Conservation (phyloP, 192 early-diverging fungal species). For the Haplosporangium gracile region DNA sequence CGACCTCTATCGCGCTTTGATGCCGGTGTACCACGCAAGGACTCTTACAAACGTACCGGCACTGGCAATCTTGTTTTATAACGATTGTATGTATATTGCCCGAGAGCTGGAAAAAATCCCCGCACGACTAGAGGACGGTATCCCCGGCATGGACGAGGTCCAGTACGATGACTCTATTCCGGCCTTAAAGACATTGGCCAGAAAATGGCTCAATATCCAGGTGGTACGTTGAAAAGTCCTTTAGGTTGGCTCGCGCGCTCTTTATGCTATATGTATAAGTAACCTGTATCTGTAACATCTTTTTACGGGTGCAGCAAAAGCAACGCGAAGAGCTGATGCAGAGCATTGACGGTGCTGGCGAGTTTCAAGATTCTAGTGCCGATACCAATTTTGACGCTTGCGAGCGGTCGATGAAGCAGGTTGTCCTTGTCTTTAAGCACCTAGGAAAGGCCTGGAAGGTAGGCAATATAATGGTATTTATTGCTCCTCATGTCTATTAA, state of each 20-base stretch:
- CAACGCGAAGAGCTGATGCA: slow-evolving; percentile 64
- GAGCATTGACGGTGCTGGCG: slow-evolving; percentile 55
- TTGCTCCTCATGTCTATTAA: background rate
- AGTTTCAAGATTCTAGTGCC: slow-evolving; percentile 51
- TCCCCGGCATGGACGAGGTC: slow-evolving; percentile 46
- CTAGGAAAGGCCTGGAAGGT: slow-evolving; percentile 73
- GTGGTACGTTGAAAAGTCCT: slow-evolving; percentile 57
- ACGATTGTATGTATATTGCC: slow-evolving; percentile 78
- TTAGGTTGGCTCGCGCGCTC: slow-evolving; percentile 1
- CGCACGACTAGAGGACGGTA: slow-evolving; percentile 43
- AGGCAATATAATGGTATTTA: background rate
- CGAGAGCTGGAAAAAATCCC: slow-evolving; percentile 58
- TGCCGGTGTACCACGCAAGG: slow-evolving; percentile 72
- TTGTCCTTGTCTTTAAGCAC: slow-evolving; percentile 60
- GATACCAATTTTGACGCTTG: slow-evolving; percentile 61
- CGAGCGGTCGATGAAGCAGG: slow-evolving; percentile 65
- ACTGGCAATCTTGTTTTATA: slow-evolving; percentile 72
- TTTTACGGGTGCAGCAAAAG: slow-evolving; percentile 58
- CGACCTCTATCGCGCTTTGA: slow-evolving; percentile 73
- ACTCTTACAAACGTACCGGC: slow-evolving; percentile 67
- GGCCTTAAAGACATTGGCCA: slow-evolving; percentile 63
- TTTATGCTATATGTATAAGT: background rate
- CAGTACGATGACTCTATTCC: slow-evolving; percentile 69
- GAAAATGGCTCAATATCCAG: slow-evolving; percentile 65
- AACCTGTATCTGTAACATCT: background rate